Evolutionary conservation across 1,284 basidiomycete species (phyloP), one percentile per base, ranked within the genome.

Genomic region (Sporisorium graminicola): DNA sequence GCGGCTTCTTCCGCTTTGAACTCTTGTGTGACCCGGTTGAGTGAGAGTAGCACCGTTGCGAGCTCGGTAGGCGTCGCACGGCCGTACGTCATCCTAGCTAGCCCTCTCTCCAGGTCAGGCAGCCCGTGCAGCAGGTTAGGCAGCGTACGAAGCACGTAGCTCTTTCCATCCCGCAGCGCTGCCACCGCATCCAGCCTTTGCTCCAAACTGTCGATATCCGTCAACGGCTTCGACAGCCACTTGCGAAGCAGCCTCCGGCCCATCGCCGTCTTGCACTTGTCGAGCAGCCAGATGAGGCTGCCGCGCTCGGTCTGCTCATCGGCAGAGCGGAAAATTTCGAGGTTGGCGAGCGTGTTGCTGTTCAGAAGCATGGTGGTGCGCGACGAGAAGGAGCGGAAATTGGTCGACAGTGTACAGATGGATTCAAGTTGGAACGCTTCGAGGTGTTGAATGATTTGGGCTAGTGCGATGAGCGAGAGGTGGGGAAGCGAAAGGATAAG

Each of bases 71-170:
- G 93, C 0, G 92, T 92, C n/a, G 75, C 72, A 62, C 93, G 93
- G 53, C 92, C 92, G 80, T 97, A 96, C 80, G 95, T 94, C 54
- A 98, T 92, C 31, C 94, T 88, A 64, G 92, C 93, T 14, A 98
- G 87, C 0, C 96, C 96, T 77, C 91, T 92, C 1, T 94, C 92
- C 42, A 99, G 90, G 84, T 99, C 95, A 0, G 95, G 95, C 27
- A 96, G 88, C 1, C 78, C 73, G 8, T 72, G 64, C 1, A 85
- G 76, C 13, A 92, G 86, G 44, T 90, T 88, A 13, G 93, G 90
- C 35, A 98, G 88, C 46, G 89, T 90, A 37, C 90, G 86, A 59
- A 88, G 70, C 42, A 86, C 80, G 90, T 88, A 78, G 86, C 47
- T 52, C 37, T 65, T 69, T 12, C 89, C 58, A 87, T 91, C 62